Evolutionary conservation across 106 monocot genomes (phyloP).

Genomic region (Alisma plantagoaquatica): DNA sequence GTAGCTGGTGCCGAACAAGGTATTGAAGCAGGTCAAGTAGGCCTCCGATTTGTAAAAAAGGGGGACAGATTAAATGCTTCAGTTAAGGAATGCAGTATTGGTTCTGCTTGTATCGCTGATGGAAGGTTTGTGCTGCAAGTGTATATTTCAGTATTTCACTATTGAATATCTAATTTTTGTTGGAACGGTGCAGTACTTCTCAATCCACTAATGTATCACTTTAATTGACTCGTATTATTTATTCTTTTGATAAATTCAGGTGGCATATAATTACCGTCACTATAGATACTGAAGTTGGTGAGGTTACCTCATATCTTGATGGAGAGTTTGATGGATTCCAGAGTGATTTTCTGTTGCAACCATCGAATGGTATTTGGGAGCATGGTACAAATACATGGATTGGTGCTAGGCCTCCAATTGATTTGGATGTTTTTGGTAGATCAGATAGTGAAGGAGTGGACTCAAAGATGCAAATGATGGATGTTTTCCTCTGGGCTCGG

Average conservation of each 20-base stretch:
- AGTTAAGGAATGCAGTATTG: slow-evolving; percentile 93
- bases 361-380: slow-evolving; percentile 50
- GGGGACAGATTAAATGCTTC: slow-evolving; percentile 79
- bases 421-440: slow-evolving; percentile 96
- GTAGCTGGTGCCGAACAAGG: slow-evolving; percentile 98
- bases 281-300: slow-evolving; percentile 77
- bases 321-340: slow-evolving; percentile 91
- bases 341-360: slow-evolving; percentile 48
- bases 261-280: slow-evolving; percentile 96
- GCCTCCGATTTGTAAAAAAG: slow-evolving; percentile 76
- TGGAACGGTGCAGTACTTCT: too few relatives aligned
- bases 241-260: too few relatives aligned
- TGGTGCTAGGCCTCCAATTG: slow-evolving; percentile 78
- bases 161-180: background rate
- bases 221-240: too few relatives aligned
- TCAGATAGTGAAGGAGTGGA: slow-evolving; percentile 91
- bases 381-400: slow-evolving; percentile 81
- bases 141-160: background rate
- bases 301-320: slow-evolving; percentile 79
- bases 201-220: too few relatives aligned
- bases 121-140: slow-evolving; percentile 68
- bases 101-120: slow-evolving; percentile 84
- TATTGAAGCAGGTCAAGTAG: slow-evolving; percentile 98
- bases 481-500: slow-evolving; percentile 90
- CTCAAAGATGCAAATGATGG: slow-evolving; percentile 98